These are phyloP conservation scores for Rosa chinensis DNA, from an alignment of 306 rosid species.

Conservation along the genomic window DNA sequence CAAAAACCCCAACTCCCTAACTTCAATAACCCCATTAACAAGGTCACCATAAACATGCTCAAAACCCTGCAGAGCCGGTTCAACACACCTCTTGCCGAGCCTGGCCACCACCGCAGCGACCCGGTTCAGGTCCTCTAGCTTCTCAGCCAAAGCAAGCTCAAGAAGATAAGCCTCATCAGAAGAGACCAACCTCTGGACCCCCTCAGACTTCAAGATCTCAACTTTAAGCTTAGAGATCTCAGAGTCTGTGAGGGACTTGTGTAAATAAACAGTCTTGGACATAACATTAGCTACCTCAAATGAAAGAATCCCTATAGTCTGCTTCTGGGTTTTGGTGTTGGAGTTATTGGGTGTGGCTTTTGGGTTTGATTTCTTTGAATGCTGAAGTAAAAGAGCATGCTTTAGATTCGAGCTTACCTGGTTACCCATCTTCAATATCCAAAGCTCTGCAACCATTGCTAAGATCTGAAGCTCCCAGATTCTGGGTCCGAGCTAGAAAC, in stretches of 20 bases:
- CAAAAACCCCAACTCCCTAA: conserved; percentile 81
- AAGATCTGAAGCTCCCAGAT: conserved; percentile 1
- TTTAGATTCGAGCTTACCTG: conserved; percentile 88
- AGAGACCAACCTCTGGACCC: conserved; percentile 73
- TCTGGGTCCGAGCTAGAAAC: conserved; percentile 10
- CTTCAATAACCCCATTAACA: conserved; percentile 68
- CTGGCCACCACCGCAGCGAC: conserved; percentile 80
- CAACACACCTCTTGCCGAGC: conserved; percentile 82
- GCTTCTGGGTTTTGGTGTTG: conserved; percentile 36
- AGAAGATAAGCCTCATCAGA: conserved; percentile 65
- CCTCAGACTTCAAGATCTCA: conserved; percentile 78
- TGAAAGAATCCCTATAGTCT: conserved; percentile 75
- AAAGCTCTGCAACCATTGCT: conserved; percentile 93
- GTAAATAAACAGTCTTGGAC: conserved; percentile 79
- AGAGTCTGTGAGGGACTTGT: conserved; percentile 66
- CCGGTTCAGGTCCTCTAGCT: conserved; percentile 81
- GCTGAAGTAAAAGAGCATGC: conserved; percentile 70
- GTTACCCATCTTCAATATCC: conserved; percentile 94
- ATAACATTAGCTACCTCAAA: conserved; percentile 92
- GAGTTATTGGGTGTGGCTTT: conserved; percentile 30
- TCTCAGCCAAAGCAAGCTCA: conserved; percentile 82
- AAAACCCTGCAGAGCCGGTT: conserved; percentile 89
- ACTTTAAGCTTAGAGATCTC: conserved; percentile 74
- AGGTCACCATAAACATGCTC: conserved; percentile 89
- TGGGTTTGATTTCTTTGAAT: conserved; percentile 50